Conservation (phyloP, 164 flowering plant genomes). For the Sedum album region DNA sequence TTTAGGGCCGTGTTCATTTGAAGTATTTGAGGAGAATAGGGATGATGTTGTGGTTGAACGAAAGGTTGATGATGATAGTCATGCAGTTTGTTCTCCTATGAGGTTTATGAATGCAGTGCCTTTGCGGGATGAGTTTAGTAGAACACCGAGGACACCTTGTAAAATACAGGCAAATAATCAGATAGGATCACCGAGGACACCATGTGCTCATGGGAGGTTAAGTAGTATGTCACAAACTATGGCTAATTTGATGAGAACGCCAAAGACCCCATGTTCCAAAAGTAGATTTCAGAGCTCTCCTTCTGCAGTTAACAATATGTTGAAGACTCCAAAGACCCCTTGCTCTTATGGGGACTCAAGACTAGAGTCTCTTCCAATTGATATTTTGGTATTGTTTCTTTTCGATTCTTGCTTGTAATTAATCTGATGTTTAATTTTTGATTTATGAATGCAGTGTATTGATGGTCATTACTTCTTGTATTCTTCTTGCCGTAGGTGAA, state of each 20-base stretch:
- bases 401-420: too few species aligned
- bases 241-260: not conserved
- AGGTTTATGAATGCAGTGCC: conserved; percentile 19
- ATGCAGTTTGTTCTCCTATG: conserved; percentile 32
- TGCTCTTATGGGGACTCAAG: conserved; percentile 41
- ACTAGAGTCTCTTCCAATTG: conserved; percentile 92
- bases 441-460: too few species aligned
- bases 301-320: not conserved
- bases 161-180: not conserved
- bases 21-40: conserved; percentile 46
- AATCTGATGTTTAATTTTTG: too few species aligned
- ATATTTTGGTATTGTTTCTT: conserved; percentile 59
- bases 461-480: conserved; percentile 6
- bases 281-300: not conserved
- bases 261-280: conserved; percentile 23
- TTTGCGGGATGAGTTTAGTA: conserved; percentile 30
- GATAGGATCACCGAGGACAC: not conserved
- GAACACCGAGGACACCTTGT: conserved; percentile 53
- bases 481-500: conserved; percentile 41
- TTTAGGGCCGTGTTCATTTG: conserved; percentile 41
- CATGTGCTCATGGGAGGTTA: not conserved
- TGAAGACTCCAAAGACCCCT: not conserved
- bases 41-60: conserved; percentile 16
- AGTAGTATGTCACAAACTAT: not conserved
- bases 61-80: conserved; percentile 16